Evolutionary conservation across 225 moss, liverwort and hornwort genomes (phyloP).

Genomic region (Asterella californica): DNA sequence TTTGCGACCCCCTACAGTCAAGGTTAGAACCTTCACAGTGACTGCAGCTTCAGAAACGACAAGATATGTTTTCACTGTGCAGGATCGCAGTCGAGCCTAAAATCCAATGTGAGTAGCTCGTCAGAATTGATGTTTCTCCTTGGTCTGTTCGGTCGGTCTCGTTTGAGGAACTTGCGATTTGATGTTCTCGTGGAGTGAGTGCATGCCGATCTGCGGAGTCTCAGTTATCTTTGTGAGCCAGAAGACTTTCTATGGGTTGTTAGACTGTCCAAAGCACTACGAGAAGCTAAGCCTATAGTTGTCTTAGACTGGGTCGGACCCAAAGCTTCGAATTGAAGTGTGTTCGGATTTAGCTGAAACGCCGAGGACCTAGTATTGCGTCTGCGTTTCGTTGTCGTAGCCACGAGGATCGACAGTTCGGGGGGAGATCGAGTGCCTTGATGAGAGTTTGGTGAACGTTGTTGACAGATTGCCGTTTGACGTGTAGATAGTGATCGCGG

Average conservation of each 20-base stretch:
- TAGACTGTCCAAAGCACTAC: not conserved
- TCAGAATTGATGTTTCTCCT: not conserved
- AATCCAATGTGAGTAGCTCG: not conserved
- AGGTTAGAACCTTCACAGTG: too few relatives aligned
- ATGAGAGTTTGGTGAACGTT: not conserved
- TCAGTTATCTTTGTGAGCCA: not conserved
- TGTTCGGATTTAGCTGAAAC: slow-evolving; percentile 3
- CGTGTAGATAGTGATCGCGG: not conserved
- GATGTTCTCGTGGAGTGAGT: not conserved
- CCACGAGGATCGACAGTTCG: not conserved
- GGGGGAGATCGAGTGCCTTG: not conserved
- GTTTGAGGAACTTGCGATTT: not conserved
- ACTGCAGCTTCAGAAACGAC: too few relatives aligned
- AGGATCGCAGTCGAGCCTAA: too few relatives aligned
- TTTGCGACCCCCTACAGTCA: too few relatives aligned
- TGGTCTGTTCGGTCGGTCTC: not conserved
- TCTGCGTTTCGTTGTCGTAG: not conserved
- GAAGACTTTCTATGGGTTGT: too few relatives aligned
- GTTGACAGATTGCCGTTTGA: not conserved
- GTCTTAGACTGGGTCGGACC: not conserved
- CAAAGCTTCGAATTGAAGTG: not conserved
- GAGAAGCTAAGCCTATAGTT: not conserved
- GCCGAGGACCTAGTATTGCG: not conserved
- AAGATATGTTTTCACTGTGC: too few relatives aligned
- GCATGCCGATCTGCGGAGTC: too few relatives aligned